Evolutionary conservation across 1,284 basidiomycete genomes (phyloP), one percentile per base, ranked within the genome.

Genomic region (Trametes hirsuta): DNA sequence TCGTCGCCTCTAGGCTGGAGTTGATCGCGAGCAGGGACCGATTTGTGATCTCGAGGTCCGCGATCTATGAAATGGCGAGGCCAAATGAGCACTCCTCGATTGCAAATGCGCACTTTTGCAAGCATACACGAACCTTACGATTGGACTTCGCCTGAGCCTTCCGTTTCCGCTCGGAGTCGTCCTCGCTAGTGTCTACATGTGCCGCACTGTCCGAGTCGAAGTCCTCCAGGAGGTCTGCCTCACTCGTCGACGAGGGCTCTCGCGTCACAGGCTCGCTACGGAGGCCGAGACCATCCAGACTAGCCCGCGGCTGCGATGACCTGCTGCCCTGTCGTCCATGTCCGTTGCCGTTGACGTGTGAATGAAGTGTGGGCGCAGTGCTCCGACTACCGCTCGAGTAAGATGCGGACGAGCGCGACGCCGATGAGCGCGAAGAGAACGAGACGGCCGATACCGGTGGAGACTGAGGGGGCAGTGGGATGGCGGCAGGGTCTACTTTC

Each of bases 21-120:
- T 93, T 93, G 73, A 93, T 92, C 2, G 85, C 84, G 47, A 93
- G 78, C 22, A 93, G 79, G 5, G 91, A 93, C 41, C 83, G 82
- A 71, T 91, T 93, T 10, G 90, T 89, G 66, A 93, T 93, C 74
- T 93, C 90, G 18, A 93, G 77, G 74, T 93, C 91, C 14, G 87
- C 90, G 61, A 93, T 93, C 91, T 93, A 65, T 21, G 24, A 40
- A 47, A 44, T 51, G 25, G 34, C 41, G 34, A 39, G 22, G 49
- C 6, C 50, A 4, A 44, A 47, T 46, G 47, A 45, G 36, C 36
- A 44, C 4, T 21, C 14, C 12, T 12, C 46, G 24, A 35, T 34
- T 39, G 35, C 42, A 12, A 55, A 30, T 51, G 59, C 47, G 54
- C 37, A 35, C n/a, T 15, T 12, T 39, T 34, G 35, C 25, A 21